phyloP scores from a whole-genome alignment of 2,329 filamentous ascomycete species.

The Alternaria sp. region DNA sequence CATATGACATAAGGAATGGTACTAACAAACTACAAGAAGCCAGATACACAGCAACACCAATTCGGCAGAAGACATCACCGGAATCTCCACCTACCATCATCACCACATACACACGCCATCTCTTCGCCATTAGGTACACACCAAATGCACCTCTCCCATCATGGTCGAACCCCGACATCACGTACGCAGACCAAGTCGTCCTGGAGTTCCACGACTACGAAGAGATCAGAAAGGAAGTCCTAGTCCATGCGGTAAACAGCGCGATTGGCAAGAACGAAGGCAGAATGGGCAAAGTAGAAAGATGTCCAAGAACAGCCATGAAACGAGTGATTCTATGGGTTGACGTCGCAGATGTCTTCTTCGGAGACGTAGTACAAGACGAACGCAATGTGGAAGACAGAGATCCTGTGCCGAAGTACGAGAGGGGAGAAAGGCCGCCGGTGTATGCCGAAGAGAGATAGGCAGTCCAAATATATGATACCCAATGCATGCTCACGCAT shows the following conservation, averaged over 20 bases:
- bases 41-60: background rate
- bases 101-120: slow-evolving; percentile 14
- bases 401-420: slow-evolving; percentile 18
- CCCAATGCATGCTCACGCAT: background rate
- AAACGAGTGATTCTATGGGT: slow-evolving; percentile 19
- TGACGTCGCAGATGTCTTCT: slow-evolving; percentile 15
- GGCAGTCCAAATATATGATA: background rate
- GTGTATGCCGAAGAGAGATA: slow-evolving; percentile 9
- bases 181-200: slow-evolving; percentile 13
- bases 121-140: slow-evolving; percentile 13
- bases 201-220: slow-evolving; percentile 18
- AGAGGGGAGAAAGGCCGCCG: slow-evolving; percentile 18
- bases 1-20: background rate
- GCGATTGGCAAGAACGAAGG: slow-evolving; percentile 16
- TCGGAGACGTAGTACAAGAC: background rate
- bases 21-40: background rate
- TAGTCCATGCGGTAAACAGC: slow-evolving; percentile 9
- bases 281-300: slow-evolving; percentile 22
- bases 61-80: background rate
- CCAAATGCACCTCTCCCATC: slow-evolving; percentile 5
- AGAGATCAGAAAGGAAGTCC: slow-evolving; percentile 3
- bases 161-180: slow-evolving; percentile 16
- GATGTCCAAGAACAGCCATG: background rate
- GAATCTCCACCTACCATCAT: slow-evolving; percentile 1
- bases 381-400: slow-evolving; percentile 2